phyloP scores from a whole-genome alignment of 164 flowering plant genomes.

The Cinnamomum micranthum region DNA sequence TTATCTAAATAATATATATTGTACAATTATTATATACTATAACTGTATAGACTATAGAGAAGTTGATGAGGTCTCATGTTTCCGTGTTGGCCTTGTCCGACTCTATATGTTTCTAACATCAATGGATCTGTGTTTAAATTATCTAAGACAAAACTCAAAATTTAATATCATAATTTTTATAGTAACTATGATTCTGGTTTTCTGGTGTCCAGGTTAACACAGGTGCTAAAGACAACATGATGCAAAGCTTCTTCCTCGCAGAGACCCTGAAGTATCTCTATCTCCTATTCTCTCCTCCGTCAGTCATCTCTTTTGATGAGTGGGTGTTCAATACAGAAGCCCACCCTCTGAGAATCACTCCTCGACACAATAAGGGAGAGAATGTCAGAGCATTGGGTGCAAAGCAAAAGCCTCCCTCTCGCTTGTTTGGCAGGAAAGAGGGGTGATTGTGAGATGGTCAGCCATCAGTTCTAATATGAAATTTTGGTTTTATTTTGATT shows the following conservation, averaged over 20 bases:
- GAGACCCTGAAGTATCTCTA: constrained; percentile 91
- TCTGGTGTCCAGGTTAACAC: constrained; percentile 51
- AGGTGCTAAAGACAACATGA: constrained; percentile 88
- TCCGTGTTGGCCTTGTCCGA: too few relatives aligned
- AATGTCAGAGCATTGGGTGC: constrained; percentile 15
- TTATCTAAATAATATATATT: too few relatives aligned
- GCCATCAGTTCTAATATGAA: background rate
- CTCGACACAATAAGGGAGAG: constrained; percentile 26
- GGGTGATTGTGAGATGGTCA: constrained; percentile 33
- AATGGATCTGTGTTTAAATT: too few relatives aligned
- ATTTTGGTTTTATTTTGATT: background rate
- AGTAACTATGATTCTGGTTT: background rate
- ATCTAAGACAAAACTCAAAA: too few relatives aligned
- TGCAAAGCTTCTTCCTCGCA: constrained; percentile 98
- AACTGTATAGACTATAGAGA: too few relatives aligned
- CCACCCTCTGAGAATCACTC: constrained; percentile 74
- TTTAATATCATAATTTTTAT: too few relatives aligned
- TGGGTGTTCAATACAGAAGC: constrained; percentile 99
- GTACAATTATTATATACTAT: too few relatives aligned
- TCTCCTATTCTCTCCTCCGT: constrained; percentile 80
- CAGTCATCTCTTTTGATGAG: constrained; percentile 72
- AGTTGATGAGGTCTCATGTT: too few relatives aligned
- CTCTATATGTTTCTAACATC: too few relatives aligned
- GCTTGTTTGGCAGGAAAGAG: constrained; percentile 54
- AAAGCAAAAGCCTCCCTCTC: constrained; percentile 29